Evolutionary conservation across 352 stramenopile species (phyloP), one percentile per base, ranked within the genome.

Genomic region (Globisporangium emineosum): DNA sequence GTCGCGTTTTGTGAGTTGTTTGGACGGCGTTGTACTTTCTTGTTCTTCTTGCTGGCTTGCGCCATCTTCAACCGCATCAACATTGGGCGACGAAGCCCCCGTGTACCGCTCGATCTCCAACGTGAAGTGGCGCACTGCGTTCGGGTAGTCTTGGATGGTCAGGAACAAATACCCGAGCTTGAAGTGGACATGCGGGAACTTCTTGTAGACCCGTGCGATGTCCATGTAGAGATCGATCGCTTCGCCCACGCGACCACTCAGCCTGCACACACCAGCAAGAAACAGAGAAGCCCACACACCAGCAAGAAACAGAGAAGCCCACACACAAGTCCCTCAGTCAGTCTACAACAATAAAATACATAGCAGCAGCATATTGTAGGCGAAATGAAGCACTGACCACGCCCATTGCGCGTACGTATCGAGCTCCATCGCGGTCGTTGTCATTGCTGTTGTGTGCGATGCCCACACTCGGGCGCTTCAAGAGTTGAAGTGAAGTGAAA

Each of bases 141-240:
- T 66, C 1, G 45, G 56, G 33, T 64, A 64, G 59, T 87, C 73
- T 19, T 79, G 58, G 3, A 73, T 49, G 6, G 64, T 52, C 21
- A 84, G 68, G 25, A 72, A 84, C 12, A 87, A 64, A 35, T 70
- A 84, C 1, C 73, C 78, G 29, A 87, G 68, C 63, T 87, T 87
- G 64, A 87, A 87, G 65, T 84, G 76, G 4, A 82, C 76, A 56
- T 87, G 76, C 17, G 76, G 73, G 5, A 77, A 77, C 13, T 65
- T 57, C 19, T 62, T 66, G 40, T 80, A 73, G 40, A 73, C 67
- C 45, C 70, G 67, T 13, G 68, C 74, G 42, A 85, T 64, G 43
- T 82, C 73, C 57, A 65, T 56, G 47, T 85, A 82, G 23, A 85
- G 72, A 6, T 85, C 76, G 62, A 82, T 73, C 0, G 74, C 76